Conservation (phyloP, 805 yeast genomes). For the Sugiyamaella valdiviana region DNA sequence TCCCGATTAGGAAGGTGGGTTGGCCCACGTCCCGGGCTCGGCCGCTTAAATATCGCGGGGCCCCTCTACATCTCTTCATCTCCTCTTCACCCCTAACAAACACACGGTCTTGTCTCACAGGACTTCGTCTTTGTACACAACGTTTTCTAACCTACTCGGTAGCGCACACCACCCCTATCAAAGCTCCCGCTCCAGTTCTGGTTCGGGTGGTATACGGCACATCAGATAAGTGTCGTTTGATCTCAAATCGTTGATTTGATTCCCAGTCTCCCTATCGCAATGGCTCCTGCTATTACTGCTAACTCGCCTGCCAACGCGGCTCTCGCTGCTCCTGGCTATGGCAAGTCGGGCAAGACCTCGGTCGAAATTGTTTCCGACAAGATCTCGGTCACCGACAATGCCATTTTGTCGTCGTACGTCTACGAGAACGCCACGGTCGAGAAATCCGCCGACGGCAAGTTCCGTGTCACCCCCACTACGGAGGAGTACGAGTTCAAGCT, state of each 20-base stretch:
- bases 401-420: constrained; percentile 51
- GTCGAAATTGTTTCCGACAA: constrained; percentile 54
- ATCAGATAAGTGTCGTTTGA: constrained; percentile 18
- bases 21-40: no score
- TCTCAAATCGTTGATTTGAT: constrained; percentile 6
- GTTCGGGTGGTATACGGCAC: constrained; percentile 35
- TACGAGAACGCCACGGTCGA: constrained; percentile 74
- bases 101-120: neutral
- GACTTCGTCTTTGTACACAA: constrained; percentile 17
- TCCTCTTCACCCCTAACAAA: neutral
- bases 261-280: constrained; percentile 13
- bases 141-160: constrained; percentile 38
- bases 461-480: constrained; percentile 61
- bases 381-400: constrained; percentile 43
- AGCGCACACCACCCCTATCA: constrained; percentile 41
- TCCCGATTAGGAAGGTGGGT: no score
- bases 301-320: constrained; percentile 25
- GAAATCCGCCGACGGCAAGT: constrained; percentile 42
- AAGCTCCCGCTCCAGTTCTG: constrained; percentile 37
- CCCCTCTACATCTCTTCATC: neutral
- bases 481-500: constrained; percentile 80
- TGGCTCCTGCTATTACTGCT: constrained; percentile 30
- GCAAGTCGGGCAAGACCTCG: constrained; percentile 36
- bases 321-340: constrained; percentile 27
- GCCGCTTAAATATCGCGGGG: no score